Conservation (phyloP, 2,329 filamentous ascomycete species). For the Calonectria honghensis region DNA sequence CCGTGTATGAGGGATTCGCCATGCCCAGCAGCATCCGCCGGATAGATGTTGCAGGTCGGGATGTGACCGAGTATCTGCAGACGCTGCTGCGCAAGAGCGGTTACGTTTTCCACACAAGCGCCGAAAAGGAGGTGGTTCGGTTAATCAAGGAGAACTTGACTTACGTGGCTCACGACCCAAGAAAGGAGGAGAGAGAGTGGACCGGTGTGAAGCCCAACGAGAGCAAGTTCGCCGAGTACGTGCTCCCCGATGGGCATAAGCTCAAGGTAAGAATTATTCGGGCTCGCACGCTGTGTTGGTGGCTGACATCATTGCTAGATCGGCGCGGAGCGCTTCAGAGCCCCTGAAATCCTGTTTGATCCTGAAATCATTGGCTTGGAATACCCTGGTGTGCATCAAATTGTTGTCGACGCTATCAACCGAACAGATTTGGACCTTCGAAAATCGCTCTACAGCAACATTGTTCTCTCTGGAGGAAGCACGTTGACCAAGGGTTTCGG, state of each 20-base stretch:
- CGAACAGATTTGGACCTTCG: conserved; percentile 96
- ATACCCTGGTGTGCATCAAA: conserved; percentile 97
- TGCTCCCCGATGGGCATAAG: conserved; percentile 93
- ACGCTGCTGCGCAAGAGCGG: conserved; percentile 92
- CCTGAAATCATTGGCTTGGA: conserved; percentile 96
- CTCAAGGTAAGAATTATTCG: conserved; percentile 80
- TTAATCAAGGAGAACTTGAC: conserved; percentile 96
- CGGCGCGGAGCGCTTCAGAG: conserved; percentile 94
- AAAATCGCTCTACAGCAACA: conserved; percentile 95
- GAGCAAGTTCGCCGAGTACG: conserved; percentile 89
- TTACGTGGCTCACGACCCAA: conserved; percentile 93
- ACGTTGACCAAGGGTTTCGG: conserved; percentile 98
- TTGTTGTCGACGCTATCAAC: conserved; percentile 96
- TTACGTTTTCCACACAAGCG: conserved; percentile 96
- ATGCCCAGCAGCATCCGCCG: conserved; percentile 96
- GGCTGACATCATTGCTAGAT: conserved; percentile 72
- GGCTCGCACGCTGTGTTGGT: neutral
- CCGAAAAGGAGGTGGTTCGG: conserved; percentile 98
- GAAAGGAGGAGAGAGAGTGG: conserved; percentile 98
- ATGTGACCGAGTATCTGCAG: conserved; percentile 97
- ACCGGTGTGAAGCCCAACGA: conserved; percentile 84
- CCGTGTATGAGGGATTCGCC: conserved; percentile 97
- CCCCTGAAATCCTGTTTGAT: conserved; percentile 97
- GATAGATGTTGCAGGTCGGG: conserved; percentile 96
- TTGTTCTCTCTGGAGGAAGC: conserved; percentile 96